Conservation (phyloP, 306 rosid genomes). For the Hippophae gyantsensis region DNA sequence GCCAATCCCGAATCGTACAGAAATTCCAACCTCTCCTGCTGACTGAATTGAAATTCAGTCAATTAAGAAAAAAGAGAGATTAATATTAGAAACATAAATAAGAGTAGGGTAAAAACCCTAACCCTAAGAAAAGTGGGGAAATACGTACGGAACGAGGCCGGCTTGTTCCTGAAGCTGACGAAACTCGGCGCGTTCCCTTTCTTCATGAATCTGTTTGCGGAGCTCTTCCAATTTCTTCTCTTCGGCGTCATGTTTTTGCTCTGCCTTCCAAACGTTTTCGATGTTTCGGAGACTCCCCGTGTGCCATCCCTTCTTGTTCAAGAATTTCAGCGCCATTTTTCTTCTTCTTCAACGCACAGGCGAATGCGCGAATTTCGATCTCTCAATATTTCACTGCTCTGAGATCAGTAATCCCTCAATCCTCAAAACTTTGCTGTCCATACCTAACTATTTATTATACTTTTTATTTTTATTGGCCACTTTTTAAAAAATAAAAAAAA, state of each 20-base stretch:
- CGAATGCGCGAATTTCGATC: too few relatives aligned
- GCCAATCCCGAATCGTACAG: conserved; percentile 83
- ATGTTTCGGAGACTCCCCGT: conserved; percentile 92
- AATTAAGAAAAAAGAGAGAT: not conserved
- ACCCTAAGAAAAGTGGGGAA: conserved; percentile 7
- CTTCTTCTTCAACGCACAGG: not conserved
- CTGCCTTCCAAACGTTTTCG: conserved; percentile 96
- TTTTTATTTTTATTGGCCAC: too few relatives aligned
- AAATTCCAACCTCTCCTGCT: conserved; percentile 85
- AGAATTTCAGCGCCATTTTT: conserved; percentile 70
- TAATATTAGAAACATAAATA: not conserved
- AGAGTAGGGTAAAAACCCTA: conserved; percentile 5
- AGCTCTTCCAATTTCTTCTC: conserved; percentile 89
- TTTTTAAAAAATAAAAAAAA: too few relatives aligned
- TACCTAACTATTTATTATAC: too few relatives aligned
- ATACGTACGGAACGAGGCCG: conserved; percentile 77
- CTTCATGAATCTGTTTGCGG: conserved; percentile 84
- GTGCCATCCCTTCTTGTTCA: conserved; percentile 99
- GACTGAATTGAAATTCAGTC: conserved; percentile 31
- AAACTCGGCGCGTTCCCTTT: conserved; percentile 71
- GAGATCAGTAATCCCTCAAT: too few relatives aligned
- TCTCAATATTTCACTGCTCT: too few relatives aligned
- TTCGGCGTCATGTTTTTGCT: conserved; percentile 85
- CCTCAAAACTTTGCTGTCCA: too few relatives aligned
- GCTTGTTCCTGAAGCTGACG: conserved; percentile 93